Evolutionary conservation across 2,329 filamentous ascomycete species (phyloP), one percentile per base, ranked within the genome.

Genomic region (Pezicula neosporulosa): DNA sequence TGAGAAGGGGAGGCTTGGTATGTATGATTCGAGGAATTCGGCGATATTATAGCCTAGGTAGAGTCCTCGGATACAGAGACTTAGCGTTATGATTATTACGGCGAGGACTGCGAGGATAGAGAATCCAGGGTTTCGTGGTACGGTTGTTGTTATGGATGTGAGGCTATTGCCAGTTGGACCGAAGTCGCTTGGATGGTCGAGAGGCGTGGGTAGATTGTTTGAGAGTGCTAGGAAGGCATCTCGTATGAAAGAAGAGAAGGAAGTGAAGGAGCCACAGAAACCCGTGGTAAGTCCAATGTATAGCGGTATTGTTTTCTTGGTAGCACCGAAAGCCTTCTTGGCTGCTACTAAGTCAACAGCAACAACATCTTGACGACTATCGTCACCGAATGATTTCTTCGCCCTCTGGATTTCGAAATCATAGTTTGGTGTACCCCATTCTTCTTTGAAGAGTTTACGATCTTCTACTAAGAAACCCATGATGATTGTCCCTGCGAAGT

Each of bases 221-320:
- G 87, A 84, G 13, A 93, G 70, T 0, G 88, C 85, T 27, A 94
- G 77, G 65, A 94, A 94, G 19, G 78, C 70, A 59, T 94, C 90
- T 2, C 87, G 80, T 39, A 90, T 83, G 64, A 94, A 93, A 27
- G 84, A 93, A 27, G 84, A 82, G 69, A 95, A 96, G 10, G 86
- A 90, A 0, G 90, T 96, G 63, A 92, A 88, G 55, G 87, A 91
- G 56, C 91, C 89, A 63, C 90, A 95, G 68, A 92, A 92, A n/a
- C 87, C 92, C 0, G 87, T 94, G 0, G 89, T 81, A 5, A 96
- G 80, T 44, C 87, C 90, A 51, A 95, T 86, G 64, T 94, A 96
- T 0, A 95, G 75, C 0, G 91, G 90, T 19, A 94, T 87, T 0
- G 87, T 87, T 72, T 94, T 94, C 65, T 95, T 96, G 19, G 75